A percentile compares a stretch with the other conserved stretches of the same genome.
phyloP scores from a whole-genome alignment of 768 basidiomycete species.

The Boletus coccyginus region DNA sequence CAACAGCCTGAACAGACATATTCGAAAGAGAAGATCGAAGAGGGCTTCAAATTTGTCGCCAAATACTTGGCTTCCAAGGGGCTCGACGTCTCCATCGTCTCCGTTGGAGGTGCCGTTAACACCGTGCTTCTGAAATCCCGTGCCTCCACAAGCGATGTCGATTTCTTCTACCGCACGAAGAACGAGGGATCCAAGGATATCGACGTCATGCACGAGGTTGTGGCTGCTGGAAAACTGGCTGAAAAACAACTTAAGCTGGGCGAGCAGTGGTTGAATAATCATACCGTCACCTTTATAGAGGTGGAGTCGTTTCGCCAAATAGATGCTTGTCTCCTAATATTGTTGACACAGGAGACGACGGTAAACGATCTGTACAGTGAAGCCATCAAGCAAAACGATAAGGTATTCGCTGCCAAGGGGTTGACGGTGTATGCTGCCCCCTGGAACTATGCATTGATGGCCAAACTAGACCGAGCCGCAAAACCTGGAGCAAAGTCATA shows the following conservation, averaged over 20 bases:
- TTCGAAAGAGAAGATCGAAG: conserved; percentile 1
- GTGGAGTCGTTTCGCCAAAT: background rate
- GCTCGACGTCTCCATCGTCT: conserved; percentile 3
- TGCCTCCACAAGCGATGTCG: conserved; percentile 9
- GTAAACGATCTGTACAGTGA: background rate
- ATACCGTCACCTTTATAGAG: conserved; percentile 6
- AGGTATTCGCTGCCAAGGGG: conserved; percentile 3
- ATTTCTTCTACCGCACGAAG: conserved; percentile 11
- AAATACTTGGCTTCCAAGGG: background rate
- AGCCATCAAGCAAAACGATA: conserved; percentile 3
- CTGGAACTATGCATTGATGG: conserved; percentile 9
- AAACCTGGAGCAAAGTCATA: conserved; percentile 7
- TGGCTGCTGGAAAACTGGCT: background rate
- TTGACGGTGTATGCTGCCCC: conserved; percentile 11
- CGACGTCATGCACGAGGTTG: background rate
- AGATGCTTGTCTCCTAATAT: background rate
- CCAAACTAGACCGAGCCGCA: conserved; percentile 7
- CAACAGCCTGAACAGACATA: conserved; percentile 1
- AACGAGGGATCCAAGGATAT: background rate
- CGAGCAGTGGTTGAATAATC: conserved; percentile 9
- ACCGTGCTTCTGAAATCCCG: conserved; percentile 4
- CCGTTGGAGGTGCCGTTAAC: conserved; percentile 10
- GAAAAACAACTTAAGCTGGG: background rate
- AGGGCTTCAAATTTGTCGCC: conserved; percentile 3
- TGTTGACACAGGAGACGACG: background rate